phyloP scores from a whole-genome alignment of 345 rosid genomes.

The Ceriops zippeliana region DNA sequence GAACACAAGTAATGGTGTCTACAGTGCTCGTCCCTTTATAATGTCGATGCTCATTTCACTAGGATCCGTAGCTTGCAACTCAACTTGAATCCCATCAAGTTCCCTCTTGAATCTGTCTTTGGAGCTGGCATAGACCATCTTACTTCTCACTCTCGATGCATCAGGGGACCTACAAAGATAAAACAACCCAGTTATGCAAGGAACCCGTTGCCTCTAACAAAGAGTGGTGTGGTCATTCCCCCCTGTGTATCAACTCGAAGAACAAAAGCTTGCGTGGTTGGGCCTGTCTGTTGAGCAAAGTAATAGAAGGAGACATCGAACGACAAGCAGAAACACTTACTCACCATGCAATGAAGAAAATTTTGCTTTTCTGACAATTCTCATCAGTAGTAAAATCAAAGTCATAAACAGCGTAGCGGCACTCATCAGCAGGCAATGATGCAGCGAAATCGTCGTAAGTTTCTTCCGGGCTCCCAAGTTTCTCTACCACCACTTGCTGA shows the following conservation, averaged over 20 bases:
- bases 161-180: conserved; percentile 67
- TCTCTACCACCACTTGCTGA: conserved; percentile 82
- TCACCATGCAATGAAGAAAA: conserved; percentile 96
- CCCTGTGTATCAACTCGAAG: too few species aligned
- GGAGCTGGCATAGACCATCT: conserved; percentile 96
- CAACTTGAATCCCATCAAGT: conserved; percentile 86
- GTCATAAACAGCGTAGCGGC: conserved; percentile 91
- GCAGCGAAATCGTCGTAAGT: conserved; percentile 70
- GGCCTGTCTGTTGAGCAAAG: too few species aligned
- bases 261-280: too few species aligned
- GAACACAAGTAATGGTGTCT: conserved; percentile 13
- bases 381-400: conserved; percentile 78
- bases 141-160: conserved; percentile 66
- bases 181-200: neutral
- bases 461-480: conserved; percentile 63
- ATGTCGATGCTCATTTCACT: conserved; percentile 97
- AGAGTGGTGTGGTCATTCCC: too few species aligned
- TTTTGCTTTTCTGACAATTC: conserved; percentile 98
- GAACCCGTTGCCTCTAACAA: too few species aligned
- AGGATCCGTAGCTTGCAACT: conserved; percentile 98
- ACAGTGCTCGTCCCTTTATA: conserved; percentile 72
- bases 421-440: conserved; percentile 75
- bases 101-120: conserved; percentile 97
- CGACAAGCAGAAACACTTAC: neutral
- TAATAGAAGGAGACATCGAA: neutral